Conservation (phyloP, 176 grass and related monocot species). For the Areca catechu region DNA sequence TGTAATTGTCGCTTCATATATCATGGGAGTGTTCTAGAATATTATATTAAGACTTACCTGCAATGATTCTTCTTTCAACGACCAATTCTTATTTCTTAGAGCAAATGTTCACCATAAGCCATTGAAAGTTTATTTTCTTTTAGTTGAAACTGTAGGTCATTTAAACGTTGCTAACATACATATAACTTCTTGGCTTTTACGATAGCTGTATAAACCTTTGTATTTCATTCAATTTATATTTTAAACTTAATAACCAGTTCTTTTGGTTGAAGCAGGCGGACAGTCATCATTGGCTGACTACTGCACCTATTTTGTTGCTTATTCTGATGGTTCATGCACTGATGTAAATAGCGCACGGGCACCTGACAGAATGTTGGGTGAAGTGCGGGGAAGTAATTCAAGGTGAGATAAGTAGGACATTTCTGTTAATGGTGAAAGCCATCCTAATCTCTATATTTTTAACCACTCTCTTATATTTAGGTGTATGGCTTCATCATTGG, state of each 20-base stretch:
- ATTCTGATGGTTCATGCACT: slow-evolving; percentile 99
- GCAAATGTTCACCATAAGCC: too few species aligned
- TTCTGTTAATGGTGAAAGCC: too few species aligned
- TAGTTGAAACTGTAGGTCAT: too few species aligned
- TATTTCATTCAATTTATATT: neutral
- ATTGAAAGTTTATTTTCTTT: too few species aligned
- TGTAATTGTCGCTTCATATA: too few species aligned
- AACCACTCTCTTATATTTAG: slow-evolving; percentile 20
- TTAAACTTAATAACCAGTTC: neutral
- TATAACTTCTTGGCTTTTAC: too few species aligned
- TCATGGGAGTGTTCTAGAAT: too few species aligned
- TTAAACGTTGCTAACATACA: too few species aligned
- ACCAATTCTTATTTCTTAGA: too few species aligned
- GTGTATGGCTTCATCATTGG: slow-evolving; percentile 95
- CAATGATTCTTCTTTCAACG: too few species aligned
- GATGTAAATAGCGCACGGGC: slow-evolving; percentile 89
- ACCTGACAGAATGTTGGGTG: slow-evolving; percentile 93
- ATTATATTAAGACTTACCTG: too few species aligned
- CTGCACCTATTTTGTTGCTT: slow-evolving; percentile 97
- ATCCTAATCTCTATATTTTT: too few species aligned
- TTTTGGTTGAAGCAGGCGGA: slow-evolving; percentile 39
- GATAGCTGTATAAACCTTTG: neutral
- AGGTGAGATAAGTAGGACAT: slow-evolving; percentile 30
- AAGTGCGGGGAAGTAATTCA: slow-evolving; percentile 91
- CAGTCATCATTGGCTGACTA: slow-evolving; percentile 99